These are phyloP conservation scores for Microbotryum scabiosae DNA, from an alignment of 1,284 basidiomycete species.

Conservation along the genomic window DNA sequence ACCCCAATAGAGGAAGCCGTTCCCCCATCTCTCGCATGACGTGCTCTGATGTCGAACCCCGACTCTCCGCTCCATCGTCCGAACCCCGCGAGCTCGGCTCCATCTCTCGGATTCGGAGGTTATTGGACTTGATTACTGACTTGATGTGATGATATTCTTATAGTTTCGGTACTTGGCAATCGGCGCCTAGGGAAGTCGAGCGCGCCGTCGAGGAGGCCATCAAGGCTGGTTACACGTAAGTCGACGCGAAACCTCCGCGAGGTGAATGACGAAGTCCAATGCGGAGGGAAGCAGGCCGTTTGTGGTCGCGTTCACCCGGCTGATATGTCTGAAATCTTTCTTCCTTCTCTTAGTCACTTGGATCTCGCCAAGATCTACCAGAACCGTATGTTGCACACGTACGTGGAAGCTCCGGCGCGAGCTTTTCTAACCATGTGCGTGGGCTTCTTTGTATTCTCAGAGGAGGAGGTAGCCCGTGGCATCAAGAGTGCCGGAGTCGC, in stretches of 20 bases:
- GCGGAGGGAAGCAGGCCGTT: no score
- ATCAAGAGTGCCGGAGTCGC: slow-evolving; percentile 36
- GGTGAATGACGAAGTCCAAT: not conserved
- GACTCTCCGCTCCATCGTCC: no score
- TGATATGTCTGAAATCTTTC: not conserved
- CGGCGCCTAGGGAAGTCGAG: slow-evolving; percentile 12
- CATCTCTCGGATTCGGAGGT: no score
- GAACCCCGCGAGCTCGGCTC: no score
- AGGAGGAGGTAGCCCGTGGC: slow-evolving; percentile 38
- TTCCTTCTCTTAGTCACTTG: slow-evolving; percentile 49
- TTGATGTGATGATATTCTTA: not conserved
- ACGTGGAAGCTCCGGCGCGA: not conserved
- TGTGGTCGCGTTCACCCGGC: no score
- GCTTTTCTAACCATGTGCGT: not conserved
- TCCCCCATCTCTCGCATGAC: no score
- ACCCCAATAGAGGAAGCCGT: no score
- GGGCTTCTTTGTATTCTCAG: not conserved
- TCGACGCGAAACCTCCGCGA: not conserved
- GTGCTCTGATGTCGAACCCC: no score
- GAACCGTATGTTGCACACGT: slow-evolving; percentile 11
- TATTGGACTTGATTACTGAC: no score
- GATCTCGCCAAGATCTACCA: slow-evolving; percentile 57
- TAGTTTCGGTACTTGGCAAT: slow-evolving; percentile 29
- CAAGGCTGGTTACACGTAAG: slow-evolving; percentile 25
- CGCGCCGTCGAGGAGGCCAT: slow-evolving; percentile 19